Percentiles rank a stretch among this genome's conserved stretches.
These are phyloP conservation scores for Triangularia setosa DNA, from an alignment of 2,329 filamentous ascomycete species.

Conservation along the genomic window DNA sequence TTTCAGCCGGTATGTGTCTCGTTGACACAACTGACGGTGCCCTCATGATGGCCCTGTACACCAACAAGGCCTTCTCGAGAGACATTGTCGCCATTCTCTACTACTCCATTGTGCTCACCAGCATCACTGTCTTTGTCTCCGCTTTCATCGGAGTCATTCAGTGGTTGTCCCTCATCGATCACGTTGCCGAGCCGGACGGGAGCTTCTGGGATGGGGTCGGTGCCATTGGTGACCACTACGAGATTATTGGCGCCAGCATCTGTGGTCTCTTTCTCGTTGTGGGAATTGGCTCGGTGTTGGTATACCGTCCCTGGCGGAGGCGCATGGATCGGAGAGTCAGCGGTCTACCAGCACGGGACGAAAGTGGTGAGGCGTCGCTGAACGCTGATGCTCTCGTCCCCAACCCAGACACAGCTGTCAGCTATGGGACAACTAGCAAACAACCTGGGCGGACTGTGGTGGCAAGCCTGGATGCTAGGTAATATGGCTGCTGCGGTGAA, in stretches of 20 bases:
- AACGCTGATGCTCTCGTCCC: neutral
- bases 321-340: constrained; percentile 34
- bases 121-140: constrained; percentile 77
- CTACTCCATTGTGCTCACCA: constrained; percentile 84
- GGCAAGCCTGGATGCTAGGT: neutral
- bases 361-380: neutral
- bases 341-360: neutral
- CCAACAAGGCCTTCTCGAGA: constrained; percentile 69
- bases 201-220: constrained; percentile 89
- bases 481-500: too few species aligned
- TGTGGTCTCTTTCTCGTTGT: constrained; percentile 80
- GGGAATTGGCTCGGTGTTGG: constrained; percentile 66
- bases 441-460: neutral
- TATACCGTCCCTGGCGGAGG: constrained; percentile 76
- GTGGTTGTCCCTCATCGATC: constrained; percentile 71
- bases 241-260: constrained; percentile 81
- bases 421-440: neutral
- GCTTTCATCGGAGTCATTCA: constrained; percentile 84
- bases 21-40: constrained; percentile 90
- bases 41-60: constrained; percentile 92
- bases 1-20: constrained; percentile 87
- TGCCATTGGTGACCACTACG: constrained; percentile 72
- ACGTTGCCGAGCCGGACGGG: constrained; percentile 69
- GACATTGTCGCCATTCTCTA: constrained; percentile 89
- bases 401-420: neutral